These are phyloP conservation scores for Suhomyces sp. DNA, from an alignment of 805 yeast genomes.

Conservation along the genomic window DNA sequence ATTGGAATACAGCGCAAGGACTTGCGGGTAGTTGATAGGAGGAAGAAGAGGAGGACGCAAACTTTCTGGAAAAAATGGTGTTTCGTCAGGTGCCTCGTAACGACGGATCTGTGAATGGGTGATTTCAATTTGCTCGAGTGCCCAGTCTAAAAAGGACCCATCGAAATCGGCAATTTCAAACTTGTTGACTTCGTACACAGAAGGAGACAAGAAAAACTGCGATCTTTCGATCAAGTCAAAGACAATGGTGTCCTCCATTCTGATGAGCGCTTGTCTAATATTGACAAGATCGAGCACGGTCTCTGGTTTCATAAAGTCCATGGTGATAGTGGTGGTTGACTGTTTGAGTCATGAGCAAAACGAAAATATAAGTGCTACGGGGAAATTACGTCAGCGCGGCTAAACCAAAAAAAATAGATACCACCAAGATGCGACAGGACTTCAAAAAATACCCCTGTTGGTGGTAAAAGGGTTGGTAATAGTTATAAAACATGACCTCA, in stretches of 20 bases:
- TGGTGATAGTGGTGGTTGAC: constrained; percentile 19
- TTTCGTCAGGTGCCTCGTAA: constrained; percentile 92
- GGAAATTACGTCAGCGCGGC: not conserved
- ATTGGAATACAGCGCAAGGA: constrained; percentile 70
- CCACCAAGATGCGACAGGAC: too few relatives aligned
- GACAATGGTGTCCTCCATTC: constrained; percentile 96
- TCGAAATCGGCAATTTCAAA: constrained; percentile 62
- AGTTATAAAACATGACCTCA: too few relatives aligned
- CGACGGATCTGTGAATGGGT: constrained; percentile 72
- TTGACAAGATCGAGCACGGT: constrained; percentile 77
- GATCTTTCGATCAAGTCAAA: constrained; percentile 92
- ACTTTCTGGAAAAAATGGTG: constrained; percentile 77
- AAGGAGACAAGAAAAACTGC: constrained; percentile 73
- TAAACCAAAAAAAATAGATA: not conserved
- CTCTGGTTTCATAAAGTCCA: constrained; percentile 85
- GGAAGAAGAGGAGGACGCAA: constrained; percentile 76
- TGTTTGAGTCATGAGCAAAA: not conserved
- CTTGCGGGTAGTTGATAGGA: constrained; percentile 69
- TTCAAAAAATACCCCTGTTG: too few relatives aligned
- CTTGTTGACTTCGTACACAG: constrained; percentile 63
- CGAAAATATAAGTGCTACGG: not conserved
- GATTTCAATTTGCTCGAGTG: constrained; percentile 69
- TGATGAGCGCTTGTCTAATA: constrained; percentile 77
- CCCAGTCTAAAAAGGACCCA: constrained; percentile 87
- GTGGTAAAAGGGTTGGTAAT: too few relatives aligned